Conservation (phyloP, 1,139 yeast genomes). For the Debaryomycetaceae sp. region DNA sequence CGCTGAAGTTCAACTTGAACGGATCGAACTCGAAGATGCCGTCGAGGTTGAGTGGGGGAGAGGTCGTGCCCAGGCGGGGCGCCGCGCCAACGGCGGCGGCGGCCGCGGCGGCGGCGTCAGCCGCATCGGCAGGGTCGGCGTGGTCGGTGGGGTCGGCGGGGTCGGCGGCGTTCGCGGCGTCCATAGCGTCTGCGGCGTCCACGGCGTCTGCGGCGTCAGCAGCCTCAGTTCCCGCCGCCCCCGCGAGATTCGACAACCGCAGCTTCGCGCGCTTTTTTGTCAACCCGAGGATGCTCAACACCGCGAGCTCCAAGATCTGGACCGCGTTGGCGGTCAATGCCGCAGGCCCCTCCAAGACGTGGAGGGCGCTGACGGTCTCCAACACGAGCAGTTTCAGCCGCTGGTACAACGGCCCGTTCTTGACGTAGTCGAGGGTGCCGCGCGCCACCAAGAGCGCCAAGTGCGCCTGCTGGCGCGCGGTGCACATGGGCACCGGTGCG, state of each 20-base stretch:
- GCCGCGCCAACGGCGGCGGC: too few relatives aligned
- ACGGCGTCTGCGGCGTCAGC: too few relatives aligned
- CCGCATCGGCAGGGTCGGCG: too few relatives aligned
- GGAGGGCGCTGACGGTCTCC: constrained; percentile 46
- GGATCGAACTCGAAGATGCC: constrained; percentile 38
- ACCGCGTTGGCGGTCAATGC: constrained; percentile 54
- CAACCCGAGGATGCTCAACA: constrained; percentile 47
- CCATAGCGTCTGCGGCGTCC: too few relatives aligned
- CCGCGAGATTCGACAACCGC: too few relatives aligned
- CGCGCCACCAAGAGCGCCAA: constrained; percentile 69
- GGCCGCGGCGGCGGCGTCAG: too few relatives aligned
- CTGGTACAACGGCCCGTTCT: constrained; percentile 76
- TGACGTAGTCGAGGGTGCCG: constrained; percentile 76
- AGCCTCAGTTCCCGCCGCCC: too few relatives aligned
- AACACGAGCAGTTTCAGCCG: constrained; percentile 57
- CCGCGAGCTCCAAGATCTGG: constrained; percentile 52
- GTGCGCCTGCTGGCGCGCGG: constrained; percentile 65
- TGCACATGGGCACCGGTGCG: constrained; percentile 67
- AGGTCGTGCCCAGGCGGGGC: too few relatives aligned
- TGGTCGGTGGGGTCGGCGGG: too few relatives aligned
- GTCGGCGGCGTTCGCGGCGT: too few relatives aligned
- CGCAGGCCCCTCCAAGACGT: constrained; percentile 48
- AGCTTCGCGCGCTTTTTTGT: too few relatives aligned
- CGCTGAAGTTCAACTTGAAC: constrained; percentile 30
- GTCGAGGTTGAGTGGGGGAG: too few relatives aligned